Percentiles rank a stretch among this genome's conserved stretches.
Evolutionary conservation across 202 grass and related monocot species (phyloP).

Genomic region (Saccharum hybrid): DNA sequence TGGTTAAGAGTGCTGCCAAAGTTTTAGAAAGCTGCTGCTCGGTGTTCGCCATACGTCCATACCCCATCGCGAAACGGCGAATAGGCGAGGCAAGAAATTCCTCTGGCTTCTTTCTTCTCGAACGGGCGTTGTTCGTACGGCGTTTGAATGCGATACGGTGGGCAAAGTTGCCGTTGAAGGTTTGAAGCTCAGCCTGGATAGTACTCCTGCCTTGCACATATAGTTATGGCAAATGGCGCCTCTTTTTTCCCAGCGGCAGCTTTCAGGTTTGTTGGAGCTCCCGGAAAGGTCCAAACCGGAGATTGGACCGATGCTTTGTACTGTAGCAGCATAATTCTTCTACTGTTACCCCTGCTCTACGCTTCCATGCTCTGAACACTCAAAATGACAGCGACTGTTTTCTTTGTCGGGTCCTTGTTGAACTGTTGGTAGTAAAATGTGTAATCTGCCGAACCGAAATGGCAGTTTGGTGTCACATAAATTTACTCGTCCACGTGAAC

Average conservation of each 20-base stretch:
- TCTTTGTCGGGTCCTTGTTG: neutral
- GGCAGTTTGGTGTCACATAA: neutral
- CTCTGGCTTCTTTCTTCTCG: neutral
- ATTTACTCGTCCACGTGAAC: neutral
- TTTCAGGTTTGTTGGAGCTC: neutral
- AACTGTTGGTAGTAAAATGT: neutral
- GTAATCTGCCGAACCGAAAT: neutral
- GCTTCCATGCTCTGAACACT: conserved; percentile 13
- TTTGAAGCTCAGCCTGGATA: conserved; percentile 26
- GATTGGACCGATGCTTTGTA: neutral
- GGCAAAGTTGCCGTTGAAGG: conserved; percentile 41
- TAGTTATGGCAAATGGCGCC: too few relatives aligned
- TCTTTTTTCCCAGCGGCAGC: too few relatives aligned
- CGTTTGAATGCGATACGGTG: conserved; percentile 48
- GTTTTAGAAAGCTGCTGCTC: conserved; percentile 37
- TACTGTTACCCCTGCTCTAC: conserved; percentile 10
- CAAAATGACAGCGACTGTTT: conserved; percentile 6
- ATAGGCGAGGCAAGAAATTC: neutral
- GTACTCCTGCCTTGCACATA: neutral
- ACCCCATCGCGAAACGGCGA: neutral
- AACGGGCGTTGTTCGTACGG: conserved; percentile 25
- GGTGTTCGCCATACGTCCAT: neutral
- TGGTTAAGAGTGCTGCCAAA: conserved; percentile 29
- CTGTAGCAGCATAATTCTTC: neutral
- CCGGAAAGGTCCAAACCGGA: conserved; percentile 12